Evolutionary conservation across 2,329 filamentous ascomycete species (phyloP).

Genomic region (Blastomyces percursus): DNA sequence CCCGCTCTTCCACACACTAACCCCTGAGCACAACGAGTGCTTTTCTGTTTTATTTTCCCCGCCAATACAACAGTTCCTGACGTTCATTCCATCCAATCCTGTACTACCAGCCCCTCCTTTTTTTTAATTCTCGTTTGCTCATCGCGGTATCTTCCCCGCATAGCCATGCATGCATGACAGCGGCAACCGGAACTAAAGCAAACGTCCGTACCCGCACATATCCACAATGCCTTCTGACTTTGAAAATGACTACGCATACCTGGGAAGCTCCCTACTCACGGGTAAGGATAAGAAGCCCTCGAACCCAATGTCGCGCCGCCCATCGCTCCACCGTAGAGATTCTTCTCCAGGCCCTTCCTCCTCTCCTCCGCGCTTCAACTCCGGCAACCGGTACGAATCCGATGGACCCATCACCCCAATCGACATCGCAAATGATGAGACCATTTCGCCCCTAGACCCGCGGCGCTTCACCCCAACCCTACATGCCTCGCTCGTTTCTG

Average conservation of each 20-base stretch:
- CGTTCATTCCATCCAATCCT: not conserved
- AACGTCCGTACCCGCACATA: not conserved
- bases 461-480: slow-evolving; percentile 89
- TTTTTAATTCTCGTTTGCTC: not conserved
- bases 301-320: slow-evolving; percentile 44
- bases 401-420: slow-evolving; percentile 29
- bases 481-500: slow-evolving; percentile 86
- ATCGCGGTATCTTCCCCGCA: not conserved
- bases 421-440: slow-evolving; percentile 45
- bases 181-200: not conserved
- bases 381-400: slow-evolving; percentile 31
- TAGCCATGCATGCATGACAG: not conserved
- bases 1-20: not conserved
- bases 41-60: not conserved
- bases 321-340: slow-evolving; percentile 54
- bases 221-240: slow-evolving; percentile 21
- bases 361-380: slow-evolving; percentile 48
- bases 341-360: slow-evolving; percentile 53
- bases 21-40: not conserved
- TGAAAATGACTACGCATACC: slow-evolving; percentile 45
- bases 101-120: not conserved
- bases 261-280: slow-evolving; percentile 53
- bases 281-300: slow-evolving; percentile 58
- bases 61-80: not conserved
- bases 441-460: slow-evolving; percentile 68